These are phyloP conservation scores for Botrytis cinerea DNA, from an alignment of 2,329 filamentous ascomycete genomes.

Conservation along the genomic window DNA sequence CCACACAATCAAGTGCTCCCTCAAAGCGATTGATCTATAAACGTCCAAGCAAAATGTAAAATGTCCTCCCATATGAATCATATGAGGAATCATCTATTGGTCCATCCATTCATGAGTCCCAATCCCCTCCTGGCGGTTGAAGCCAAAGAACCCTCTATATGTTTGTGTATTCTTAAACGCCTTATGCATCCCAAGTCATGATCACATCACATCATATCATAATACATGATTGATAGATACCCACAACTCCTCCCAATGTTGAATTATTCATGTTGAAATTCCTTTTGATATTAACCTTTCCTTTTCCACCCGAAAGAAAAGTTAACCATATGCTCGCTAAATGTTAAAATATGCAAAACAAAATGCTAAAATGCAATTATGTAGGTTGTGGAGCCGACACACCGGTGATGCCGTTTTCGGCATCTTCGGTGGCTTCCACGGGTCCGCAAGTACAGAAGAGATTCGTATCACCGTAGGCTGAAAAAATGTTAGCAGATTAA, in stretches of 20 bases:
- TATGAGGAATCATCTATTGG: background rate
- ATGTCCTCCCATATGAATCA: background rate
- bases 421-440: constrained; percentile 73
- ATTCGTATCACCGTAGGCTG: constrained; percentile 87
- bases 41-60: background rate
- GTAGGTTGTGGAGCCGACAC: constrained; percentile 34
- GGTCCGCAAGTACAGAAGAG: constrained; percentile 94
- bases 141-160: constrained; percentile 21
- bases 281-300: constrained; percentile 13
- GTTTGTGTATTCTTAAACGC: constrained; percentile 14
- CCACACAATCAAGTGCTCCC: background rate
- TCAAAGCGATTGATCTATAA: background rate
- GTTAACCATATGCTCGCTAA: constrained; percentile 15
- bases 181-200: constrained; percentile 17
- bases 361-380: constrained; percentile 25
- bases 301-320: constrained; percentile 13
- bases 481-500: constrained; percentile 27
- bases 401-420: constrained; percentile 38
- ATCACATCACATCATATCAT: constrained; percentile 13
- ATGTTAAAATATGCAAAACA: constrained; percentile 20
- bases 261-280: constrained; percentile 24
- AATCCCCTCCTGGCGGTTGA: constrained; percentile 18
- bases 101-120: background rate
- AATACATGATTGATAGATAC: constrained; percentile 16
- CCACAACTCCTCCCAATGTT: constrained; percentile 24